These are phyloP conservation scores for Myxozyma mucilagina DNA, from an alignment of 805 yeast species.

Conservation along the genomic window DNA sequence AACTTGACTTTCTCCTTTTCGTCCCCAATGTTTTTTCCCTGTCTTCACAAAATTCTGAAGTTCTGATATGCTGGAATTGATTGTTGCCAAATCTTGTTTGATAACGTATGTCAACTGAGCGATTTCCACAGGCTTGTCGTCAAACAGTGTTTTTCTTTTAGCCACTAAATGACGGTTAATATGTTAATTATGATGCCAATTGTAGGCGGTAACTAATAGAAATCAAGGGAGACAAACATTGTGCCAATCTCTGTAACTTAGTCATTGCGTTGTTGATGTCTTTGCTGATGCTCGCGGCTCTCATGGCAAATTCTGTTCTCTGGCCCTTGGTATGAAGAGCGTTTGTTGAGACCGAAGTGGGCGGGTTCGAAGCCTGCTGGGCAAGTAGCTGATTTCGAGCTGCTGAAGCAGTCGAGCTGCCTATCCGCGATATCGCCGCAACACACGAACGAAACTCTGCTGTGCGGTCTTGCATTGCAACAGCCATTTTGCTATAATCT, in stretches of 20 bases:
- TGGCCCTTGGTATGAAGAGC: conserved; percentile 32
- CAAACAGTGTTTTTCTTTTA: conserved; percentile 84
- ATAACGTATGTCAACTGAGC: conserved; percentile 84
- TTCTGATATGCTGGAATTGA: conserved; percentile 68
- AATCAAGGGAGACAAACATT: conserved; percentile 36
- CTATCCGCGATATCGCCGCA: conserved; percentile 58
- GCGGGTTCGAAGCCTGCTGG: conserved; percentile 20
- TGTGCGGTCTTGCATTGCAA: conserved; percentile 62
- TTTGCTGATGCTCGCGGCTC: conserved; percentile 81
- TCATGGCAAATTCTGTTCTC: conserved; percentile 58
- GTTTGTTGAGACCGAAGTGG: conserved; percentile 3
- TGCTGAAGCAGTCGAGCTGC: conserved; percentile 46
- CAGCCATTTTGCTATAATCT: conserved; percentile 13
- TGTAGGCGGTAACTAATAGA: no score
- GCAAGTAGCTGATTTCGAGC: conserved; percentile 34
- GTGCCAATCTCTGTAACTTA: conserved; percentile 74
- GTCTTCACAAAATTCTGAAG: conserved; percentile 54
- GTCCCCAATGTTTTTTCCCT: conserved; percentile 39
- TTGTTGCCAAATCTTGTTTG: conserved; percentile 78
- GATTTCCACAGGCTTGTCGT: conserved; percentile 91
- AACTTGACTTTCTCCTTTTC: conserved; percentile 56
- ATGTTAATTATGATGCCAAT: neutral
- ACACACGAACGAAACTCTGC: conserved; percentile 92
- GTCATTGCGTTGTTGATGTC: conserved; percentile 87
- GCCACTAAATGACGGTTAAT: conserved; percentile 52